phyloP scores from a whole-genome alignment of 306 rosid species.

The Glycyrrhiza uralensis region DNA sequence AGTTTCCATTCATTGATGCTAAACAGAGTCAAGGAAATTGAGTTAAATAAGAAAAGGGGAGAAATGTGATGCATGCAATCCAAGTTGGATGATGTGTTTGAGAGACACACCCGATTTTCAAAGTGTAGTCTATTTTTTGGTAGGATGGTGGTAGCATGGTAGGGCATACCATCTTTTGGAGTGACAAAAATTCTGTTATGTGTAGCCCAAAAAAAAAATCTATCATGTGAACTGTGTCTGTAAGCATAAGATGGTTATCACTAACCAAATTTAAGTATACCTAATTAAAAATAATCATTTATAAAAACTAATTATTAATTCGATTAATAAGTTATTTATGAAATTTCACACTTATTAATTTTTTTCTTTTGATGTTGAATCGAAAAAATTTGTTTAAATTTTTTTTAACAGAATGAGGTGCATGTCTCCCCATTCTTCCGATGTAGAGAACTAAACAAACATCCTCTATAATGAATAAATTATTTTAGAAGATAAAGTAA shows the following conservation, averaged over 20 bases:
- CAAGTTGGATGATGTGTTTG: not conserved
- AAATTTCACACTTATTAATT: not conserved
- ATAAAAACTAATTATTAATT: not conserved
- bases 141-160: not conserved
- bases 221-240: no score
- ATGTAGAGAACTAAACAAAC: no score
- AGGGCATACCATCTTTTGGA: constrained; percentile 15
- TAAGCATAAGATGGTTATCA: no score
- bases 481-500: no score
- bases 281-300: not conserved
- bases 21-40: not conserved
- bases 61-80: constrained; percentile 3
- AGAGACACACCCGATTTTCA: not conserved
- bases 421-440: no score
- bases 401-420: no score
- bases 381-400: not conserved
- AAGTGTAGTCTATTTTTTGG: constrained; percentile 9
- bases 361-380: not conserved
- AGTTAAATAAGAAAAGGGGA: not conserved
- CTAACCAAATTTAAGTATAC: not conserved
- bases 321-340: not conserved
- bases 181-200: not conserved
- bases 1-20: not conserved
- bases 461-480: no score
- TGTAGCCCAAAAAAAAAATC: no score